These are phyloP conservation scores for Pseudophaeomoniella oleicola DNA, from an alignment of 2,329 filamentous ascomycete species.

Conservation along the genomic window DNA sequence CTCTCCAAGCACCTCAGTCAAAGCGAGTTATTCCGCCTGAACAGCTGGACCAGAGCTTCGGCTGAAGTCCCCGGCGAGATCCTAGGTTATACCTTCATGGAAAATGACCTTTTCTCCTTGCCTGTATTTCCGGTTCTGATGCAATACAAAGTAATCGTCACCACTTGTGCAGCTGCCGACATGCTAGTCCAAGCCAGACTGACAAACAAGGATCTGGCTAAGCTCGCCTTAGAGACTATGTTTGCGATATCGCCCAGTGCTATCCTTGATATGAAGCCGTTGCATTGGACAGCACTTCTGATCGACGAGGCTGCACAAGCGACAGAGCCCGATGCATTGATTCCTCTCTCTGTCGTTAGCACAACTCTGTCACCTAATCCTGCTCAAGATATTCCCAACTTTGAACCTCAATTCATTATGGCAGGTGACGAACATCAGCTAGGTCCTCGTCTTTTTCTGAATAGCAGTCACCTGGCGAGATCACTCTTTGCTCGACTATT, in stretches of 20 bases:
- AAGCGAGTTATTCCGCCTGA: constrained; percentile 26
- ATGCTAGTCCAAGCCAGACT: constrained; percentile 26
- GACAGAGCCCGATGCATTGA: constrained; percentile 25
- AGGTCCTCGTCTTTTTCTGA: constrained; percentile 22
- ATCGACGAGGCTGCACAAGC: constrained; percentile 33
- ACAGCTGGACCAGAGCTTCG: constrained; percentile 23
- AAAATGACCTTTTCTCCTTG: constrained; percentile 25
- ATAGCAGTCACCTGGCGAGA: constrained; percentile 15
- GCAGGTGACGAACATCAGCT: constrained; percentile 32
- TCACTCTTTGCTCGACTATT: constrained; percentile 29
- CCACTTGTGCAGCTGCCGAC: constrained; percentile 25
- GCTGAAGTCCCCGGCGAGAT: constrained; percentile 26
- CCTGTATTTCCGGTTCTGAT: constrained; percentile 24
- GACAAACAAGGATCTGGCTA: constrained; percentile 26
- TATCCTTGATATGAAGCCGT: constrained; percentile 5
- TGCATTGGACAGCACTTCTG: constrained; percentile 29
- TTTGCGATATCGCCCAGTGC: neutral
- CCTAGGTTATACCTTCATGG: constrained; percentile 22
- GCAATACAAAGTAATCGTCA: constrained; percentile 27
- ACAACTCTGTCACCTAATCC: constrained; percentile 2
- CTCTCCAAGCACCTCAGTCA: constrained; percentile 21
- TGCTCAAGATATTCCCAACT: neutral
- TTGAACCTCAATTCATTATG: constrained; percentile 26
- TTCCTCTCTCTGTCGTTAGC: constrained; percentile 24
- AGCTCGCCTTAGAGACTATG: constrained; percentile 14